A percentile compares a stretch with the other conserved stretches of the same genome.
Evolutionary conservation across 164 flowering plant genomes (phyloP).

Genomic region (Liriodendron chinense): DNA sequence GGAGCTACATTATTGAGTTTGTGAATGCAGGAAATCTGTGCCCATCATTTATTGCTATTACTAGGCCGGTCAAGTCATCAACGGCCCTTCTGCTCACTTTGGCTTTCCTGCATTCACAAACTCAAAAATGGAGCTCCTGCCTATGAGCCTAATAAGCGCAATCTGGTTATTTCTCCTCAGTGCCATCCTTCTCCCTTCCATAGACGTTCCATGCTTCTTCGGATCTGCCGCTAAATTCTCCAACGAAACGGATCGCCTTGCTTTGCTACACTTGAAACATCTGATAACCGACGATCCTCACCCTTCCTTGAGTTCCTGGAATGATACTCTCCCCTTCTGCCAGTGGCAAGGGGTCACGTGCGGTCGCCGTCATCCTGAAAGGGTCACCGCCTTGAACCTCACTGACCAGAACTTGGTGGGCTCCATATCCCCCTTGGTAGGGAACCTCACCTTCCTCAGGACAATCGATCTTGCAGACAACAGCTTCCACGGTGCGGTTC

Average conservation of each 20-base stretch:
- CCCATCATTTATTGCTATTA: no score
- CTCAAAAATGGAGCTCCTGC: no score
- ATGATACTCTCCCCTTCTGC: not conserved
- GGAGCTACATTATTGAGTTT: no score
- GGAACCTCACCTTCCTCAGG: conserved; percentile 9
- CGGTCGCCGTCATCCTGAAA: not conserved
- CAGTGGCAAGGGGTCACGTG: conserved; percentile 5
- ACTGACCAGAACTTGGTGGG: not conserved
- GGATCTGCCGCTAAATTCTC: not conserved
- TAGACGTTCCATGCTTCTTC: no score
- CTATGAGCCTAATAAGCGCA: no score
- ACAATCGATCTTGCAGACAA: not conserved
- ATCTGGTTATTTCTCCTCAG: no score
- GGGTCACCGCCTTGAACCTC: conserved; percentile 1
- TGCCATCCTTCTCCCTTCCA: no score
- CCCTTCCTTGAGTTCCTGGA: not conserved
- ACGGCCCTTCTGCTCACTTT: no score
- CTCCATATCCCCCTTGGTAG: conserved; percentile 2
- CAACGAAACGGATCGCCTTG: conserved; percentile 1
- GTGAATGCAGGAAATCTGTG: no score
- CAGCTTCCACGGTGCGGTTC: conserved; percentile 3
- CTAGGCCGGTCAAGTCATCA: no score
- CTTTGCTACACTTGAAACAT: not conserved
- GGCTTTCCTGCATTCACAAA: no score
- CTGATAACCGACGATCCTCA: not conserved